These are phyloP conservation scores for Tuber brumale DNA, from an alignment of 495 filamentous ascomycete species.

Conservation along the genomic window DNA sequence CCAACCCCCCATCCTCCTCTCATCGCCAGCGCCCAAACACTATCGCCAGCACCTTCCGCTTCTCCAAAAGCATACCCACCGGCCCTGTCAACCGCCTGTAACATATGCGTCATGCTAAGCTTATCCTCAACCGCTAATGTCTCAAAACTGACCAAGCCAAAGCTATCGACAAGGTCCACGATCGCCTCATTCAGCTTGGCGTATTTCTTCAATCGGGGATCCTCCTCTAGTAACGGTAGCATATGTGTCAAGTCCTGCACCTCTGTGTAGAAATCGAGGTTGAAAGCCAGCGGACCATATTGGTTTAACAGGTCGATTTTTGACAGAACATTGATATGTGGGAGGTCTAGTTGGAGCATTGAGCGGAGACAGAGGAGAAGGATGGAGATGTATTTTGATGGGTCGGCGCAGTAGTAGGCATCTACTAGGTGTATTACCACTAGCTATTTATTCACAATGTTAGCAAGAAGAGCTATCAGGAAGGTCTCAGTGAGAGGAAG, in stretches of 20 bases:
- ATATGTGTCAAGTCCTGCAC: slow-evolving; percentile 88
- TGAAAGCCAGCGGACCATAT: slow-evolving; percentile 81
- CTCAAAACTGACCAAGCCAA: slow-evolving; percentile 82
- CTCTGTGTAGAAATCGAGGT: slow-evolving; percentile 93
- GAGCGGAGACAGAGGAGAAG: slow-evolving; percentile 84
- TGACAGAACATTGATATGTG: slow-evolving; percentile 89
- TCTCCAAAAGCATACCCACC: slow-evolving; percentile 88
- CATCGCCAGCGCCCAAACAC: slow-evolving; percentile 89
- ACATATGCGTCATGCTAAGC: slow-evolving; percentile 84
- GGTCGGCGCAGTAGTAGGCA: slow-evolving; percentile 81
- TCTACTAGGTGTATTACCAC: slow-evolving; percentile 87
- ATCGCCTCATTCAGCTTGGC: slow-evolving; percentile 76
- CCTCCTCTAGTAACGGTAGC: slow-evolving; percentile 64
- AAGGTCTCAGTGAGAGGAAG: not conserved
- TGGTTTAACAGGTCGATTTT: slow-evolving; percentile 87
- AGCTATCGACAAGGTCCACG: slow-evolving; percentile 76
- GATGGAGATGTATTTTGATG: slow-evolving; percentile 89
- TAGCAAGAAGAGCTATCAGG: slow-evolving; percentile 6
- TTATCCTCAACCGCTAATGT: slow-evolving; percentile 94
- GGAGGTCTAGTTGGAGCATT: slow-evolving; percentile 96
- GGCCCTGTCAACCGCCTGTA: slow-evolving; percentile 81
- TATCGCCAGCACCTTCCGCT: slow-evolving; percentile 87
- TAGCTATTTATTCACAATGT: slow-evolving; percentile 51
- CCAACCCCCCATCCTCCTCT: slow-evolving; percentile 59
- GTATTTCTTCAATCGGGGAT: slow-evolving; percentile 61